Evolutionary conservation across 1,139 yeast genomes (phyloP), one percentile per base, ranked within the genome.

Genomic region (Yamadazyma dendronema): DNA sequence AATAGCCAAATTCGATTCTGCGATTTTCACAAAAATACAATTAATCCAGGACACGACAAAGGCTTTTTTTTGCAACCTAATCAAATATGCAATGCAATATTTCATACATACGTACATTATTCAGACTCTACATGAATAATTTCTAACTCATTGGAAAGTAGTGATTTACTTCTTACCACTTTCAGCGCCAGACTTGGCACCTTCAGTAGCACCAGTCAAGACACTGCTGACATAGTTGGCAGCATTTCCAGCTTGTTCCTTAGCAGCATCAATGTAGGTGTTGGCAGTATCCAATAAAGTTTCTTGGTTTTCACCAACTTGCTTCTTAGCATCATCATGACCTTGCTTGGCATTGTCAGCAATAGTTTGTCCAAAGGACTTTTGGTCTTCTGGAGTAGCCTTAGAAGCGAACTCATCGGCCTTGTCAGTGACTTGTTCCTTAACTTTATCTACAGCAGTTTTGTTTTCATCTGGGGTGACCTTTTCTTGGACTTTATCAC

Each of bases 391-490:
- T 43, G 94, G 88, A 46, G 77, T 75, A 37, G 71, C 56, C 42
- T 70, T 61, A 38, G 74, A 71, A 44, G 84, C 89, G 37, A 74
- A 62, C 57, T 75, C 70, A 73, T 88, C 96, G 49, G 69, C 72
- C 28, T 68, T 59, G 58, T 77, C 83, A 40, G 95, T 82, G 46
- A 77, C 80, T 29, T 61, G 44, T 69, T 88, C 96, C 72, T 84
- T 82, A 48, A 80, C 81, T 65, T 82, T 68, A 54, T 86, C 84
- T 31, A 67, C 61, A 51, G 72, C 65, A 33, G 81, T 50, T 73
- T 88, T 88, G 60, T 84, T 74, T 39, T 78, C 65, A 46, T 87
- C 82, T 57, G 96, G 96, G 52, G 78, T 85, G 38, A 84, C 46
- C 34, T 75, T 57, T 72, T 86, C 95, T 40, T 70, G 38, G 47